phyloP scores from a whole-genome alignment of 768 basidiomycete genomes.

The Pisolithus sp. region DNA sequence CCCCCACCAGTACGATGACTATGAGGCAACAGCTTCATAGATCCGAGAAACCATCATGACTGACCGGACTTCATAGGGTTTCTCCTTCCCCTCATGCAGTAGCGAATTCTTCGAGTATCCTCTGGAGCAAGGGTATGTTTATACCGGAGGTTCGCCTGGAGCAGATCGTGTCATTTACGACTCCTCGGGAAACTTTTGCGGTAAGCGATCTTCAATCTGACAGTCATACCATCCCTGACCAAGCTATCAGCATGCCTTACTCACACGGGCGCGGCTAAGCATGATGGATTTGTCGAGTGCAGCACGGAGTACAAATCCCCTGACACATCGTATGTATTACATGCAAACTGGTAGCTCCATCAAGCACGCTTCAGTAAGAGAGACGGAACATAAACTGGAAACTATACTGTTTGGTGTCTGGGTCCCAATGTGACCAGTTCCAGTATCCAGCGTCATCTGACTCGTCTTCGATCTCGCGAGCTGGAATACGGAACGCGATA shows the following conservation, averaged over 20 bases:
- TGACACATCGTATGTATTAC: background rate
- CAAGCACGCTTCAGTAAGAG: conserved; percentile 23
- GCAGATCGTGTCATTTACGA: conserved; percentile 22
- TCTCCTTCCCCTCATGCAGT: conserved; percentile 17
- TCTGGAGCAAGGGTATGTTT: conserved; percentile 15
- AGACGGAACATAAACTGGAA: conserved; percentile 96
- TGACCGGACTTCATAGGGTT: conserved; percentile 8
- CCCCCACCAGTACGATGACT: too few species aligned
- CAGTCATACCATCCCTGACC: background rate
- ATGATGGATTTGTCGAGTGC: conserved; percentile 1
- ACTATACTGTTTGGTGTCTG: conserved; percentile 97
- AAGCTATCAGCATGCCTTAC: background rate
- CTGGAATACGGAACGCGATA: conserved; percentile 97
- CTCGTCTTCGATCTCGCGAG: conserved; percentile 94
- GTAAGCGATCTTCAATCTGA: background rate
- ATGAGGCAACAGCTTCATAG: too few species aligned
- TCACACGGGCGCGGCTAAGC: background rate
- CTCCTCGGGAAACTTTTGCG: background rate
- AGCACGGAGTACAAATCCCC: background rate
- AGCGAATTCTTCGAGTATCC: conserved; percentile 20
- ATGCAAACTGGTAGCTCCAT: background rate
- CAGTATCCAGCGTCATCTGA: conserved; percentile 84
- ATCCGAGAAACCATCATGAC: background rate
- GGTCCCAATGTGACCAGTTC: conserved; percentile 99
- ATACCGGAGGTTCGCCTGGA: conserved; percentile 22